Evolutionary conservation across 805 yeast genomes (phyloP), one percentile per base, ranked within the genome.

Genomic region (Torulaspora franciscae): DNA sequence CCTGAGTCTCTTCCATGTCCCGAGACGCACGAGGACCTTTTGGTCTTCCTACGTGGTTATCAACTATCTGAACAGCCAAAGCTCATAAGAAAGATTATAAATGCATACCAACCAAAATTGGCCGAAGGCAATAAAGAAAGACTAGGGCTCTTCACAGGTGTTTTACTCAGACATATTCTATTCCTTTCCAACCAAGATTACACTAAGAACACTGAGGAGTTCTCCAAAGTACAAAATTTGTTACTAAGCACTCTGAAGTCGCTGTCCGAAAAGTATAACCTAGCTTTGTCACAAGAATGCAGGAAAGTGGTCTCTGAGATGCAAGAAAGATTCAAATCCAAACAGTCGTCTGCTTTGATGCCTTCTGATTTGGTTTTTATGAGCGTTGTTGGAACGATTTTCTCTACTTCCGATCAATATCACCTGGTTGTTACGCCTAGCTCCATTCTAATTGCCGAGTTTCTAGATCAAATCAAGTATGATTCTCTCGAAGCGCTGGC

Each of bases 371-470:
- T 88, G 47, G 65, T 86, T 5, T 77, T 84, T 48, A 85, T 83
- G 57, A 72, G 80, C 0, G 56, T 88, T 4, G 72, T 90, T 46
- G 97, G 97, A 6, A 71, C 75, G 43, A 61, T 89, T 4, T 93
- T 85, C 60, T 90, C 99, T 0, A 88, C 97, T 0, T 93, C 99
- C 0, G 99, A 93, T 70, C 90, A 88, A 61, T 91, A 85, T 66
- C 99, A 93, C 70, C 72, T 89, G 47, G 84, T 93, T 8, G 90
- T 82, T 4, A 90, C 96, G 0, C 96, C 97, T 3, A 75, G 91
- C 1, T 69, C 79, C 25, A 75, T 93, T 27, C 66, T 87, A 32
- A 79, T 88, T 71, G 77, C 83, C 39, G 91, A 87, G 63, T 70
- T 79, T 10, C 67, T 91, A 44, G 80, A 81, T 42, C 78, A 76